These are phyloP conservation scores for Scheffersomyces segobiensis DNA, from an alignment of 1,139 yeast species.

Conservation along the genomic window DNA sequence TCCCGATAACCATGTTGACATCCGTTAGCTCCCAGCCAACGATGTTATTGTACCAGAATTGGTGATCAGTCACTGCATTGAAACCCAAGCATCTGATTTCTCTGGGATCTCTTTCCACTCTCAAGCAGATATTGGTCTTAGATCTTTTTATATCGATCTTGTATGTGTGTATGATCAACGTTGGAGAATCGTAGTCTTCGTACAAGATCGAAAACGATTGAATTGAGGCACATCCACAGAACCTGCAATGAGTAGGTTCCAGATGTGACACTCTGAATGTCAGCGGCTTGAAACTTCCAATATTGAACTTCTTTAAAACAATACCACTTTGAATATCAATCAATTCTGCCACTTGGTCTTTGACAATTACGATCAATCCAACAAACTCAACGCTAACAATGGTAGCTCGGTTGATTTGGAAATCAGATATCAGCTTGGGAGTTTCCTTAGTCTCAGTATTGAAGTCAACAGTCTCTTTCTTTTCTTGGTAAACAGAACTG, in stretches of 20 bases:
- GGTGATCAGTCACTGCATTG: conserved; percentile 70
- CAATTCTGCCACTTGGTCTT: conserved; percentile 56
- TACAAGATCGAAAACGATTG: conserved; percentile 71
- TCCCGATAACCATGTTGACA: conserved; percentile 73
- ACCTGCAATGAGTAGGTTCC: conserved; percentile 84
- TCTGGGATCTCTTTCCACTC: conserved; percentile 90
- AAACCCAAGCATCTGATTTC: conserved; percentile 89
- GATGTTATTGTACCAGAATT: conserved; percentile 63
- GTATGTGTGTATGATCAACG: conserved; percentile 71
- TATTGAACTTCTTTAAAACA: conserved; percentile 50
- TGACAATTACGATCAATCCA: conserved; percentile 67
- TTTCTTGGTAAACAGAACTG: conserved; percentile 10
- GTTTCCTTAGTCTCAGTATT: neutral
- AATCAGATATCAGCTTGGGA: neutral
- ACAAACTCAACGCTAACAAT: conserved; percentile 61
- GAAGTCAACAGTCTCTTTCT: conserved; percentile 1
- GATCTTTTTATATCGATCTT: conserved; percentile 68
- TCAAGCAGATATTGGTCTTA: conserved; percentile 74
- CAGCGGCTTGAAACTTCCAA: conserved; percentile 64
- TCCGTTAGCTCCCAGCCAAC: conserved; percentile 81
- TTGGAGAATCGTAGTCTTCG: conserved; percentile 57
- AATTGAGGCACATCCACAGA: conserved; percentile 87
- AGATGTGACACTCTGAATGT: conserved; percentile 72
- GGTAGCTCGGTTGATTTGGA: conserved; percentile 24
- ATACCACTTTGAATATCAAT: conserved; percentile 81